Percentiles rank a stretch among this genome's conserved stretches.
phyloP scores from a whole-genome alignment of 345 rosid species.

The Salix viminalis region DNA sequence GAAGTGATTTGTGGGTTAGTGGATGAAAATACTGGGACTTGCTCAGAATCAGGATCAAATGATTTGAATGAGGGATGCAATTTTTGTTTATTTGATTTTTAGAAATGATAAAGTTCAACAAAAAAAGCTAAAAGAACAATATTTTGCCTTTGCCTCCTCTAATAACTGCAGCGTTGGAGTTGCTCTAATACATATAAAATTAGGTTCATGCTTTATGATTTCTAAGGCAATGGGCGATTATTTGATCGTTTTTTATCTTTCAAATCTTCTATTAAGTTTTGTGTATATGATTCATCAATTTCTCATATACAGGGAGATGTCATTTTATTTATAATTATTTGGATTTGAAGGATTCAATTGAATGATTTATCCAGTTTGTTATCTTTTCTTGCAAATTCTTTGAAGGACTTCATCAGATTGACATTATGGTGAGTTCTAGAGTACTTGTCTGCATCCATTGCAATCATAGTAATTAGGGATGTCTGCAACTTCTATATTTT shows the following conservation, averaged over 20 bases:
- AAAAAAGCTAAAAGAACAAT: too few relatives aligned
- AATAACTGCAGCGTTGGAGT: too few relatives aligned
- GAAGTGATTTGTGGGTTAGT: too few relatives aligned
- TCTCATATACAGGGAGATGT: not conserved
- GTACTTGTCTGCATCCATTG: not conserved
- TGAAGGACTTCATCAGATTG: not conserved
- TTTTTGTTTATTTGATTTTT: too few relatives aligned
- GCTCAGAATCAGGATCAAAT: too few relatives aligned
- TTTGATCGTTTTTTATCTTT: not conserved
- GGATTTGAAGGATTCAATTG: conserved; percentile 3
- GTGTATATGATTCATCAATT: not conserved
- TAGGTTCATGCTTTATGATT: not conserved
- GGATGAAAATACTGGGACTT: too few relatives aligned
- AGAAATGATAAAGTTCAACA: too few relatives aligned
- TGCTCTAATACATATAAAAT: not conserved
- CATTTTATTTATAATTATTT: not conserved
- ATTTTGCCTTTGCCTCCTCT: too few relatives aligned
- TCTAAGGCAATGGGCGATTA: not conserved
- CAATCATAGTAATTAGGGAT: not conserved
- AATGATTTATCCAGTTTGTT: conserved; percentile 9
- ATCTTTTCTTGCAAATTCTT: not conserved
- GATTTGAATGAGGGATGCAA: too few relatives aligned
- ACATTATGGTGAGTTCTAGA: conserved; percentile 11
- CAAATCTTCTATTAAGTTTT: not conserved
- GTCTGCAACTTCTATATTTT: not conserved